Evolutionary conservation across 2,329 filamentous ascomycete genomes (phyloP).

Genomic region (Fusarium tricinctum): DNA sequence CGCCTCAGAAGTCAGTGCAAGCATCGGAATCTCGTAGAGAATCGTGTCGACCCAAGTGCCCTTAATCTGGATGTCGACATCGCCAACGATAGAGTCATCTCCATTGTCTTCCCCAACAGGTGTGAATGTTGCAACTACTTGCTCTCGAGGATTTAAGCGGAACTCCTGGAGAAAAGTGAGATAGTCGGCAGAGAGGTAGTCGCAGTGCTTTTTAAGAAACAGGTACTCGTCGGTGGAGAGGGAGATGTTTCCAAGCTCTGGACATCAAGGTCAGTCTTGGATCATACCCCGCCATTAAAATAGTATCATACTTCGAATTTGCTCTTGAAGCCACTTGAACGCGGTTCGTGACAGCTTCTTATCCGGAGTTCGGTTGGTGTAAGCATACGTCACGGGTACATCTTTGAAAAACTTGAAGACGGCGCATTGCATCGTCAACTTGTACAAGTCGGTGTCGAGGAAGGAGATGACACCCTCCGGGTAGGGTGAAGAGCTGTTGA

Average conservation of each 20-base stretch:
- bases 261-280: constrained; percentile 46
- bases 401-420: constrained; percentile 93
- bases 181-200: constrained; percentile 83
- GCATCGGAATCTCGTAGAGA: constrained; percentile 94
- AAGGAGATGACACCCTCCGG: constrained; percentile 86
- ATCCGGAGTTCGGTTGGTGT: constrained; percentile 94
- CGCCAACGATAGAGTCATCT: constrained; percentile 76
- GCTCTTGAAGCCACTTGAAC: constrained; percentile 86
- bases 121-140: constrained; percentile 79
- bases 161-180: constrained; percentile 86
- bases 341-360: constrained; percentile 90
- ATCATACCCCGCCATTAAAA: not conserved
- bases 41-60: constrained; percentile 96
- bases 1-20: constrained; percentile 92
- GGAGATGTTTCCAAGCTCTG: constrained; percentile 85
- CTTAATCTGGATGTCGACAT: constrained; percentile 81
- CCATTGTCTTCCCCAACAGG: constrained; percentile 69
- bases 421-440: constrained; percentile 98
- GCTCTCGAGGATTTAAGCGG: constrained; percentile 82
- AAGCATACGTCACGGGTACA: constrained; percentile 87
- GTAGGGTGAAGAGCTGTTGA: constrained; percentile 75
- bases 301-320: constrained; percentile 78
- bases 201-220: constrained; percentile 83
- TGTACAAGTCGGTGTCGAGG: constrained; percentile 89
- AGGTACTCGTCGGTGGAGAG: constrained; percentile 83